Evolutionary conservation across 768 basidiomycete species (phyloP).

Genomic region (Multifurca ochricompacta): DNA sequence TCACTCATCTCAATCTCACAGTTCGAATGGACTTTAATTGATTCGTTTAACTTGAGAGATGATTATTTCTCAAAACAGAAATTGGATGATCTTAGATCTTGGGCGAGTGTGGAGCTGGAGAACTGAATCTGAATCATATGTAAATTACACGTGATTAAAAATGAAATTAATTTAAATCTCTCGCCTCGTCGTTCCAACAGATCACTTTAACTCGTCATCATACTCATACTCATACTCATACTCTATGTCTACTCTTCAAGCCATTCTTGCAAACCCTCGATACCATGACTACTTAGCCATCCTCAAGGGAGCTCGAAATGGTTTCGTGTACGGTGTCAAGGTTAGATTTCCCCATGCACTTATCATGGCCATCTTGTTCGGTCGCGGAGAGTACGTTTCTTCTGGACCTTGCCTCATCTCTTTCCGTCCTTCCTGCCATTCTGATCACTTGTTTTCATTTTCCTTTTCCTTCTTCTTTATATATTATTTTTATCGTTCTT

Average conservation of each 20-base stretch:
- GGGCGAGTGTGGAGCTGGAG: slow-evolving; percentile 11
- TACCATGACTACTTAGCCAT: slow-evolving; percentile 90
- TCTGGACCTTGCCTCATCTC: not conserved
- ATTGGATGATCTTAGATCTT: slow-evolving; percentile 11
- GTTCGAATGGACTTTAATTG: slow-evolving; percentile 47
- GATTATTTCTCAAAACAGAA: slow-evolving; percentile 35
- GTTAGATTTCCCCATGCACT: slow-evolving; percentile 94
- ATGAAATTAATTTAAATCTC: too few relatives aligned
- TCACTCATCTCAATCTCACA: slow-evolving; percentile 28
- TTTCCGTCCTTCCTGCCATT: not conserved
- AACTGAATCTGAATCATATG: too few relatives aligned
- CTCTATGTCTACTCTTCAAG: slow-evolving; percentile 27
- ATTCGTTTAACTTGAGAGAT: slow-evolving; percentile 52
- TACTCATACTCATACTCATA: not conserved
- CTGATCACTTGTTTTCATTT: slow-evolving; percentile 12
- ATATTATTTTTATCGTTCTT: not conserved
- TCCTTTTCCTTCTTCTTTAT: not conserved
- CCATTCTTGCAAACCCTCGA: slow-evolving; percentile 54
- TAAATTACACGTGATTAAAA: too few relatives aligned
- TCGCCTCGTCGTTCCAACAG: too few relatives aligned
- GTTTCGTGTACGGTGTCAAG: slow-evolving; percentile 84
- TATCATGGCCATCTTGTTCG: slow-evolving; percentile 93
- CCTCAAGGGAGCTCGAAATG: slow-evolving; percentile 89
- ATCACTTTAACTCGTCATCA: too few relatives aligned
- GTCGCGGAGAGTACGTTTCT: slow-evolving; percentile 73